These are phyloP conservation scores for Lentinus tigrinus DNA, from an alignment of 768 basidiomycete genomes.

Conservation along the genomic window DNA sequence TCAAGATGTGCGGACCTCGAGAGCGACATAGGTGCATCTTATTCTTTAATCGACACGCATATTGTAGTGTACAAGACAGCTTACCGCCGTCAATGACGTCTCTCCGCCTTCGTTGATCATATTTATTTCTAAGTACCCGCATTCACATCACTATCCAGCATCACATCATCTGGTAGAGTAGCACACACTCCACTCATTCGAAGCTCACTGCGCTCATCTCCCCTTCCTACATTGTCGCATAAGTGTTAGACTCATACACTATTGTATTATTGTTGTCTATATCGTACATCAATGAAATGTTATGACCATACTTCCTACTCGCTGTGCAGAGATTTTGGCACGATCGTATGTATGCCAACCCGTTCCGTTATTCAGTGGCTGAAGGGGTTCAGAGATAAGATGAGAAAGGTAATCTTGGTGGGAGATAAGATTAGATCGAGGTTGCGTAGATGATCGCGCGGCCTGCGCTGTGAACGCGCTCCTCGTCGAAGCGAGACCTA, in stretches of 20 bases:
- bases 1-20: not conserved
- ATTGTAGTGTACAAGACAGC: too few species aligned
- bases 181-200: not conserved
- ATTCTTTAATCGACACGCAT: too few species aligned
- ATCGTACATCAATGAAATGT: too few species aligned
- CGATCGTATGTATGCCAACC: not conserved
- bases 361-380: too few species aligned
- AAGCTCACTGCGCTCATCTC: not conserved
- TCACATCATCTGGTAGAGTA: not conserved
- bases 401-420: not conserved
- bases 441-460: not conserved
- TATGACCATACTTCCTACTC: too few species aligned
- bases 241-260: not conserved
- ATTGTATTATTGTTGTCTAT: not conserved
- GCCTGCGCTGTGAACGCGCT: slow-evolving; percentile 14
- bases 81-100: too few species aligned
- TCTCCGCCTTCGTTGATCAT: too few species aligned
- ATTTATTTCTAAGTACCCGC: too few species aligned
- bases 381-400: too few species aligned
- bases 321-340: not conserved
- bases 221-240: not conserved
- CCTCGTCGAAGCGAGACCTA: slow-evolving; percentile 16
- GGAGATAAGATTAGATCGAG: slow-evolving; percentile 15
- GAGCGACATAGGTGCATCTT: too few species aligned
- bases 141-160: too few species aligned